These are phyloP conservation scores for Loxodes magnus DNA, from an alignment of 73 alveolate genomes.

Conservation along the genomic window DNA sequence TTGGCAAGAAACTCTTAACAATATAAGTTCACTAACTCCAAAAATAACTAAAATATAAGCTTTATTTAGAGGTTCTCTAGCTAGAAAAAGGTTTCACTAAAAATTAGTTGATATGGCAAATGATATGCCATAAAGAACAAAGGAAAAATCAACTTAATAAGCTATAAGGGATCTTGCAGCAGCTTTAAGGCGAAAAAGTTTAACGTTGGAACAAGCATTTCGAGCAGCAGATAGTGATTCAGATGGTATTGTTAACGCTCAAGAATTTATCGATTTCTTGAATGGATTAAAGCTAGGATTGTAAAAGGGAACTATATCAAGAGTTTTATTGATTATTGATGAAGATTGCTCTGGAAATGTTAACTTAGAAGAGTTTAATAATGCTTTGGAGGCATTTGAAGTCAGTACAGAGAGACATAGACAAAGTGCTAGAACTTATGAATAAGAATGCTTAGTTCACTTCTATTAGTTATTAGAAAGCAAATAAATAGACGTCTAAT, in stretches of 20 bases:
- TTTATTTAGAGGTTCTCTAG: too few species aligned
- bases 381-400: neutral
- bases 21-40: too few species aligned
- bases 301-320: neutral
- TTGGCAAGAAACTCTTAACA: too few species aligned
- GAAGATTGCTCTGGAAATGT: conserved; percentile 1
- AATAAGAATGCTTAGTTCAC: neutral
- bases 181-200: neutral
- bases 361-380: neutral
- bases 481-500: neutral
- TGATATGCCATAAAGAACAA: too few species aligned
- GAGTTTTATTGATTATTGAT: neutral
- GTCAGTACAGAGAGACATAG: neutral
- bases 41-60: too few species aligned
- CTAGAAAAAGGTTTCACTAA: too few species aligned
- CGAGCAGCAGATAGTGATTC: neutral
- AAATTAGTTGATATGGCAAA: too few species aligned
- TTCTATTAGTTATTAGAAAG: neutral
- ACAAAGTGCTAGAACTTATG: neutral
- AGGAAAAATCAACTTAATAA: neutral
- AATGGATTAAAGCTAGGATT: neutral
- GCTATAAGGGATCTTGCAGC: neutral
- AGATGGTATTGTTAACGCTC: neutral
- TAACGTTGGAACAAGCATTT: neutral
- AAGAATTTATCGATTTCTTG: neutral